These are phyloP conservation scores for Scleroderma bovista DNA, from an alignment of 768 basidiomycete species.

Conservation along the genomic window DNA sequence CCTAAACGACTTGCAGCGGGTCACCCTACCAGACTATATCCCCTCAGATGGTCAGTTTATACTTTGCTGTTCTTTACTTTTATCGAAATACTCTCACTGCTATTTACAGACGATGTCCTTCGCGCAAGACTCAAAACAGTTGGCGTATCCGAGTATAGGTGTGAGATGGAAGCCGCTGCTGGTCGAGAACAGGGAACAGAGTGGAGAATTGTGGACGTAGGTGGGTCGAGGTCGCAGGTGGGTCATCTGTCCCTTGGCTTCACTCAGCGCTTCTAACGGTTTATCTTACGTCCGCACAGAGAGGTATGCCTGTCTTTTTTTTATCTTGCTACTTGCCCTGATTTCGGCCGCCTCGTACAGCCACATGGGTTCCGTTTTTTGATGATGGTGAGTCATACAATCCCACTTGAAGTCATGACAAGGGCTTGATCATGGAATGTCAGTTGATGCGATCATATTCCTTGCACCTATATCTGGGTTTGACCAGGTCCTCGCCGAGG, in stretches of 20 bases:
- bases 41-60: slow-evolving; percentile 40
- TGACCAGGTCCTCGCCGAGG: slow-evolving; percentile 49
- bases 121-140: slow-evolving; percentile 55
- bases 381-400: slow-evolving; percentile 36
- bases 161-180: slow-evolving; percentile 65
- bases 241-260: slow-evolving; percentile 10
- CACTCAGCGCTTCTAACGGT: slow-evolving; percentile 2
- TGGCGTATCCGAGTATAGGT: slow-evolving; percentile 77
- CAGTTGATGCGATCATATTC: slow-evolving; percentile 48
- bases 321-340: slow-evolving; percentile 7
- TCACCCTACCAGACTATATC: slow-evolving; percentile 39
- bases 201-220: slow-evolving; percentile 52
- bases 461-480: slow-evolving; percentile 56
- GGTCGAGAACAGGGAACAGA: slow-evolving; percentile 47
- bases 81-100: slow-evolving; percentile 5
- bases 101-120: slow-evolving; percentile 43
- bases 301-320: slow-evolving; percentile 22
- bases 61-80: neutral
- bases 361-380: slow-evolving; percentile 52
- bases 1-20: slow-evolving; percentile 45
- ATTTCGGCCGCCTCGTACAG: slow-evolving; percentile 16
- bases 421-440: neutral
- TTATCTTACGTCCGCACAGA: slow-evolving; percentile 18
- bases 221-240: slow-evolving; percentile 48
- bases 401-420: neutral